Evolutionary conservation across 305 asterid species (phyloP).

Genomic region (Lippia alba): DNA sequence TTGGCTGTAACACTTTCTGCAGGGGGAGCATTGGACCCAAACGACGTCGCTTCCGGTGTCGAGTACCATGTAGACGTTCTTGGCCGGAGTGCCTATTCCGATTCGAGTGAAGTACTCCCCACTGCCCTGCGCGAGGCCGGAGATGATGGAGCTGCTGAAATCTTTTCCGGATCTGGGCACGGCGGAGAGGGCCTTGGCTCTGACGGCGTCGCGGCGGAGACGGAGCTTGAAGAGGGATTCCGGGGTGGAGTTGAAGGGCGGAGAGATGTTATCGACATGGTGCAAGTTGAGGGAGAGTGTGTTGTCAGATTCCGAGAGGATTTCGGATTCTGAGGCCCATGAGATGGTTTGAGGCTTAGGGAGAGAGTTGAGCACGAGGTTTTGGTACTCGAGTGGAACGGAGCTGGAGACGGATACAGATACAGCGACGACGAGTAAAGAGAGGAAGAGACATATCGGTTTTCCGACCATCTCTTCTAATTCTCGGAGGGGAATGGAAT

Average conservation of each 20-base stretch:
- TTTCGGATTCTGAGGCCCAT: constrained; percentile 28
- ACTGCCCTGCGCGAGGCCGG: constrained; percentile 61
- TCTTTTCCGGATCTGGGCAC: constrained; percentile 31
- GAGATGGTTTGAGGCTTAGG: constrained; percentile 45
- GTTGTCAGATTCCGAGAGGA: constrained; percentile 23
- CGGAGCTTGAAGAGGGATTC: constrained; percentile 51
- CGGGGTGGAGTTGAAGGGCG: constrained; percentile 42
- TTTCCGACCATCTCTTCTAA: constrained; percentile 40
- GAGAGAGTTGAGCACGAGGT: constrained; percentile 43
- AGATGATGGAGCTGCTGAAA: constrained; percentile 53
- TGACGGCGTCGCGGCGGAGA: constrained; percentile 51
- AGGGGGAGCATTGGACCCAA: constrained; percentile 73
- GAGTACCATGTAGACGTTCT: constrained; percentile 54
- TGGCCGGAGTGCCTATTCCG: constrained; percentile 60
- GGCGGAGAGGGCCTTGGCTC: constrained; percentile 35
- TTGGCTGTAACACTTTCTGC: constrained; percentile 60
- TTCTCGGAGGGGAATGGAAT: neutral
- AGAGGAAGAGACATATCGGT: constrained; percentile 5
- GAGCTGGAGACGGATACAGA: constrained; percentile 31
- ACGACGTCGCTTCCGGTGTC: constrained; percentile 74
- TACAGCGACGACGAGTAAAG: constrained; percentile 23
- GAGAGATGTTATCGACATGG: constrained; percentile 49
- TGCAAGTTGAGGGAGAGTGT: constrained; percentile 43
- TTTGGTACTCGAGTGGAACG: constrained; percentile 36
- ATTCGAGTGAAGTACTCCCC: constrained; percentile 69